Percentiles rank a stretch among this genome's conserved stretches.
Conservation (phyloP, 202 grass and related monocot species). For the Setaria italica region DNA sequence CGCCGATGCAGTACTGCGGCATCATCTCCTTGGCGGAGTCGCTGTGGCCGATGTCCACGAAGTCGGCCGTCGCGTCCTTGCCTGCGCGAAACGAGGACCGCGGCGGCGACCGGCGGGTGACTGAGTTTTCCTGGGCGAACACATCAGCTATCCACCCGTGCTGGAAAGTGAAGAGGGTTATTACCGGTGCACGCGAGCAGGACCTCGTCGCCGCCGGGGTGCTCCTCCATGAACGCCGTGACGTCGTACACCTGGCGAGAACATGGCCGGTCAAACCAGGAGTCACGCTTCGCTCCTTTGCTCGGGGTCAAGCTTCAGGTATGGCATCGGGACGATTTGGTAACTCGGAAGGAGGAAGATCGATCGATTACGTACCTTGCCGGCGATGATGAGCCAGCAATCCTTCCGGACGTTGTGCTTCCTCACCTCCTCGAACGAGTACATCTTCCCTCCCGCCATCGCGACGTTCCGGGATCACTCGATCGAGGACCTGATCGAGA, state of each 20-base stretch:
- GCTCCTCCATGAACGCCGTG: constrained; percentile 87
- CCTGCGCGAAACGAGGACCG: constrained; percentile 40
- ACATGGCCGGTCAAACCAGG: not conserved
- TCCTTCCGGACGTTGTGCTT: constrained; percentile 60
- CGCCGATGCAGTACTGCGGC: constrained; percentile 67
- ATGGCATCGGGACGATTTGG: not conserved
- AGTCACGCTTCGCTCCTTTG: not conserved
- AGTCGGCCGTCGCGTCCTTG: constrained; percentile 78
- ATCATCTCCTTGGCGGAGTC: constrained; percentile 61
- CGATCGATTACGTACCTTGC: constrained; percentile 52
- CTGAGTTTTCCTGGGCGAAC: not conserved
- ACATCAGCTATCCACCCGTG: not conserved
- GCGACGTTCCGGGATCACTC: not conserved
- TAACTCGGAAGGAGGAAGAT: not conserved
- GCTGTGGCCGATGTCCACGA: constrained; percentile 71
- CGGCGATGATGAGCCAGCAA: constrained; percentile 80
- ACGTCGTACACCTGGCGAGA: constrained; percentile 80
- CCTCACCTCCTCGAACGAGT: constrained; percentile 64
- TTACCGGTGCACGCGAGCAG: constrained; percentile 62
- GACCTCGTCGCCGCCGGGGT: constrained; percentile 89
- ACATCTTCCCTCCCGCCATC: constrained; percentile 66
- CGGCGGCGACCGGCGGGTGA: not conserved
- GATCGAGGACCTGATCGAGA: too few species aligned
- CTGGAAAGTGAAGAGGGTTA: too few species aligned
- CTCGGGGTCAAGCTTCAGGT: too few species aligned